Evolutionary conservation across 176 grass and related monocot species (phyloP), one percentile per base, ranked within the genome.

Genomic region (Bothriochloa decipiens): DNA sequence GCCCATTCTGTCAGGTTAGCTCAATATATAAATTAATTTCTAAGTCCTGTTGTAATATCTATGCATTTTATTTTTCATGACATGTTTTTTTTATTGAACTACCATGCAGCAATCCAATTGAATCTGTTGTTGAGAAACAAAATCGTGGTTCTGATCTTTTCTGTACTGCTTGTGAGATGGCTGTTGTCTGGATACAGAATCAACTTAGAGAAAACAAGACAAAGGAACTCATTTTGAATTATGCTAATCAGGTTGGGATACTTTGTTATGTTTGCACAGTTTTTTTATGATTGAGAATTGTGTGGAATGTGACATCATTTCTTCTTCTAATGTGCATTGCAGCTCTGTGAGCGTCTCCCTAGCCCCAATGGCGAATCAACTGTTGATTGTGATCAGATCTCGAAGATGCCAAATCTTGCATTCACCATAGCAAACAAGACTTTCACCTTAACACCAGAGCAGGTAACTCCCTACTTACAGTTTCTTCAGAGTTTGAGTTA

Each of bases 121-220:
- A 95, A 82, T 89, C 89, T 75, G 91, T 95, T 53, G 77, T 93
- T 35, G 87, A 98, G 37, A 87, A 88, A 58, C 55, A 65, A 70
- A 92, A 90, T 13, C 12, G 62, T 18, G 83, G 75, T 39, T 98
- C 92, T 8, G 87, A 93, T 87, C 80, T 93, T 53, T 70, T 93
- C 33, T 98, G 96, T 68, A 88, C 89, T 61, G 91, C 93, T 17
- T 98, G 96, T 88, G 93, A 98, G 89, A 95, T 91, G 92, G 77
- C 93, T 53, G 96, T 95, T 78, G 70, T 98, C 35, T 98, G 96
- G 96, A 93, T 98, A 88, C 87, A 98, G 76, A 98, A 98, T 83
- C 92, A 95, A 45, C 87, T 98, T 4, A 86, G 72, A 65, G 77
- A 93, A 68, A 98, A 98, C 66, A 36, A 89, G 63, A 95, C 96